Base-by-base conservation (phyloP, 306 rosid species). In the Lagenaria siceraria region DNA sequence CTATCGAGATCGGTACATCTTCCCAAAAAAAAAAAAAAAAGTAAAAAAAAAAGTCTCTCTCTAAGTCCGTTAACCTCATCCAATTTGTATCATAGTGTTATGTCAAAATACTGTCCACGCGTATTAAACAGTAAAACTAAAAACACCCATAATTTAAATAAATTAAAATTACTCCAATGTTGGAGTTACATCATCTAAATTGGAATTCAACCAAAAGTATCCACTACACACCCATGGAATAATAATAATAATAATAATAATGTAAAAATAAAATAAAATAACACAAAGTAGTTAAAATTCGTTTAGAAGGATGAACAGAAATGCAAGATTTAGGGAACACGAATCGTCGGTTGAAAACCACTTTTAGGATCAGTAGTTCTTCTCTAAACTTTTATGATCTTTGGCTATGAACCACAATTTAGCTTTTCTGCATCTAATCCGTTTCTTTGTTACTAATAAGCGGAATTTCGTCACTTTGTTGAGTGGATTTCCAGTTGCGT, bases 361-460 rank as follows among this genome's bases (percentile, higher is more conserved):
- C 22, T 62, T 62, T 33, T 15, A 33, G 25, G 46, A 10, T 64
- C 49, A 35, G 71, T 35, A 29, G 21, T 14, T 35, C 8, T 7
- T 14, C 46, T 35, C 71, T 18, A 1, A 33, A 17, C 25, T 64
- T 66, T 2, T 21, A 4, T 68, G 33, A 68, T 66, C 51, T n/a
- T 17, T 10, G 25, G 33, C 19, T 7, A 66, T 8, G 8, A n/a
- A 38, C 54, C 54, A 13, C n/a, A 68, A 40, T 40, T 40, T 21
- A 68, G 69, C 53, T 40, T 68, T 27, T 21, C 27, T 11, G 17
- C 13, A 38, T 40, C n/a, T 40, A 24, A 68, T 40, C 42, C 12
- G 75, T 68, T 68, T 42, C 54, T 68, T 68, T 43, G 75, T 68
- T 42, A 42, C 54, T 68, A 68, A 68, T 43, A 14, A 68, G n/a